Evolutionary conservation across 805 yeast species (phyloP), one percentile per base, ranked within the genome.

Genomic region (Yueomyces sp.): DNA sequence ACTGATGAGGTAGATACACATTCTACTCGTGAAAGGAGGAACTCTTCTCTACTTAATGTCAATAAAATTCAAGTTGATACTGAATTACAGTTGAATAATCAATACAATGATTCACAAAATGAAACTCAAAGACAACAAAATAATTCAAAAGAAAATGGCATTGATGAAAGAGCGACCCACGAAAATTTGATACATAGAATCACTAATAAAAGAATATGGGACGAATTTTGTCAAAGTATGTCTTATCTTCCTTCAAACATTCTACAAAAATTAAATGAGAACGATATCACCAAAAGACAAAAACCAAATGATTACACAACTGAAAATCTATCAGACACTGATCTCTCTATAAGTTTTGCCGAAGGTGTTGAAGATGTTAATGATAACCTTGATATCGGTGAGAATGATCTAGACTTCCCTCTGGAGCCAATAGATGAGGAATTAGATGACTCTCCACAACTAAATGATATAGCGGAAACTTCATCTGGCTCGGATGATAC

Each of bases 301-400:
- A 59, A 45, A 44, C 6, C 33, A 30, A 19, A 38, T 5, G 31
- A 41, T 27, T 11, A 40, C 26, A 26, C 11, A 31, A 31, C 40
- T 36, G 36, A 42, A 4, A 40, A 44, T 7, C 54, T 52, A 36
- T 51, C 56, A 4, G 48, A 50, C 11, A 41, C 58, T 40, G 52
- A 59, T 38, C 47, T 52, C 3, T 52, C 62, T 1, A 40, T 60
- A 31, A 56, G 54, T 12, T 40, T 58, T 28, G 53, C 45, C 19
- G 52, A 52, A 9, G 53, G 48, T 26, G 34, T 50, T 40, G 41
- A 34, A 5, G 38, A 38, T 11, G 45, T 37, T 6, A 39, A 40
- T 27, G 47, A 47, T 19, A 51, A 47, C 12, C 12, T 31, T 28
- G 48, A 47, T 3, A 46, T 43, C 43, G 9, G 9, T 30, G 49